A percentile compares a stretch with the other conserved stretches of the same genome.
Evolutionary conservation across 306 rosid genomes (phyloP).

Genomic region (Urtica urens): DNA sequence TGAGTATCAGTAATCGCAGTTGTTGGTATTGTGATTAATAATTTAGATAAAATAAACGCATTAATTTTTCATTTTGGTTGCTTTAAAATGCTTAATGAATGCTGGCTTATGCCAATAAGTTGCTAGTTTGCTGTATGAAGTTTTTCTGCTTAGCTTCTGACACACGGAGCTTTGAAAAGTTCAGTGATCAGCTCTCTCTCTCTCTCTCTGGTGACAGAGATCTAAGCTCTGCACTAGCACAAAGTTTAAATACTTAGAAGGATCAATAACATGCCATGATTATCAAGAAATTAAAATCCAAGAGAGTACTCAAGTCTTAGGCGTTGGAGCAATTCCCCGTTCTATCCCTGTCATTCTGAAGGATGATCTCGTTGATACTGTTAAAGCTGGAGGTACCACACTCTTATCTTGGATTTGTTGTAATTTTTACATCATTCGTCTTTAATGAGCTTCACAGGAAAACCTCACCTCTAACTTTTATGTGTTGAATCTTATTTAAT

Average conservation of each 20-base stretch:
- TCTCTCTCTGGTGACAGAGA: conserved; percentile 33
- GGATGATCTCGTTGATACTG: conserved; percentile 87
- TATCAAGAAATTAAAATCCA: conserved; percentile 94
- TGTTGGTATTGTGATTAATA: no score
- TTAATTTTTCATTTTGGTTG: no score
- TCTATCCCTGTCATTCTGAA: conserved; percentile 70
- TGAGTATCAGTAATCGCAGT: no score
- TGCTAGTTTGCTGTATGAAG: neutral
- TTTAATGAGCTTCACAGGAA: no score
- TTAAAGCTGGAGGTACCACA: conserved; percentile 90
- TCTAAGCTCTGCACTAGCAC: conserved; percentile 60
- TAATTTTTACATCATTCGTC: no score
- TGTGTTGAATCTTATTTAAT: no score
- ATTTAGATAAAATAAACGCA: no score
- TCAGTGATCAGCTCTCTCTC: conserved; percentile 10
- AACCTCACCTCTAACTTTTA: no score
- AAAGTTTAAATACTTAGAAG: conserved; percentile 59
- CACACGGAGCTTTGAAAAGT: conserved; percentile 6
- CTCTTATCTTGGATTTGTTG: no score
- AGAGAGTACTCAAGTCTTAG: conserved; percentile 77
- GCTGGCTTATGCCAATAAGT: neutral
- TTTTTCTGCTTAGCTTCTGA: neutral
- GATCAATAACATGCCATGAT: conserved; percentile 77
- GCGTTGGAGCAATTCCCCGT: conserved; percentile 96
- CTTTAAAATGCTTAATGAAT: no score